Conservation (phyloP, 2,329 filamentous ascomycete species). For the Paecilomyces niveus region DNA sequence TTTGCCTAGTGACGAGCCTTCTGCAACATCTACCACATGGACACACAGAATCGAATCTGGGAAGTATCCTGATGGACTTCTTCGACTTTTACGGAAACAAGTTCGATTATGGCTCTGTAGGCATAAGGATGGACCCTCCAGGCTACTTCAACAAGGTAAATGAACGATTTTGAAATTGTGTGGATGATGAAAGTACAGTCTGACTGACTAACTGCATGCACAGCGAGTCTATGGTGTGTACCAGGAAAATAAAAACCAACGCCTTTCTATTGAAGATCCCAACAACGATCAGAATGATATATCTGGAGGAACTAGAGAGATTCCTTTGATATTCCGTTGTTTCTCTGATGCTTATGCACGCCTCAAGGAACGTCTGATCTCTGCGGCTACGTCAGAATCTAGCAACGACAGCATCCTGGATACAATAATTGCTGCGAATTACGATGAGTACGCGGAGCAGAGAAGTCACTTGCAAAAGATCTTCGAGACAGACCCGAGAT, state of each 20-base stretch:
- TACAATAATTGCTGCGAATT: constrained; percentile 69
- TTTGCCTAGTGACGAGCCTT: constrained; percentile 86
- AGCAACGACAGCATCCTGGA: constrained; percentile 56
- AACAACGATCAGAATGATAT: constrained; percentile 84
- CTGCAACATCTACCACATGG: constrained; percentile 71
- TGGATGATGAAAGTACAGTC: background rate
- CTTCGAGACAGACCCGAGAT: constrained; percentile 36
- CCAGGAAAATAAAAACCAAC: constrained; percentile 50
- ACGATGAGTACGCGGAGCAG: constrained; percentile 64
- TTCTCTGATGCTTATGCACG: constrained; percentile 60
- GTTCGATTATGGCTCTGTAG: constrained; percentile 63
- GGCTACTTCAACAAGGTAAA: constrained; percentile 68
- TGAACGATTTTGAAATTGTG: background rate
- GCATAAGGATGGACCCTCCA: constrained; percentile 70
- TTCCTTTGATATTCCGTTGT: constrained; percentile 56
- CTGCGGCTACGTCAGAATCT: constrained; percentile 12
- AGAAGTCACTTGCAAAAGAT: constrained; percentile 55
- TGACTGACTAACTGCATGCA: background rate
- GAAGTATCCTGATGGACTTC: constrained; percentile 77
- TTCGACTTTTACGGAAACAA: constrained; percentile 80
- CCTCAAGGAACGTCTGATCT: constrained; percentile 52
- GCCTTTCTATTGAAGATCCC: constrained; percentile 85
- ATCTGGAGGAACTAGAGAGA: constrained; percentile 73
- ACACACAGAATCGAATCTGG: constrained; percentile 63
- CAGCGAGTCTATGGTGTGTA: constrained; percentile 41